phyloP scores from a whole-genome alignment of 768 basidiomycete species.

The Strobilomyces echinocephalus region DNA sequence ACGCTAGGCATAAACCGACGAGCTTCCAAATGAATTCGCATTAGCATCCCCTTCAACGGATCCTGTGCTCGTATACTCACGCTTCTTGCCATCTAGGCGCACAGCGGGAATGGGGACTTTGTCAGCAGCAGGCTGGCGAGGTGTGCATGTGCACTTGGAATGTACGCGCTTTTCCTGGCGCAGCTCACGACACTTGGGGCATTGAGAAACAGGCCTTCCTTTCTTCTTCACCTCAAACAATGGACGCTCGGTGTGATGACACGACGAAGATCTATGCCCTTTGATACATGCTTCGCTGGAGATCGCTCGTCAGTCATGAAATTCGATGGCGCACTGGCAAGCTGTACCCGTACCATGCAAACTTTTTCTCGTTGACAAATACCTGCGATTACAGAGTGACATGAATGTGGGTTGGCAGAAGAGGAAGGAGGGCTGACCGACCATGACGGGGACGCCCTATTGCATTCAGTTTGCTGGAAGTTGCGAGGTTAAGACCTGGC shows the following conservation, averaged over 20 bases:
- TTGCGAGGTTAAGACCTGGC: not conserved
- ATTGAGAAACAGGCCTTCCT: slow-evolving; percentile 88
- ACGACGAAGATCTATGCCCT: slow-evolving; percentile 88
- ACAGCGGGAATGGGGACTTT: slow-evolving; percentile 31
- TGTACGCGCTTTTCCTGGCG: slow-evolving; percentile 78
- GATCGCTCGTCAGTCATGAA: slow-evolving; percentile 9
- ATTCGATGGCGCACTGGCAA: not conserved
- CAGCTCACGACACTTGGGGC: slow-evolving; percentile 76
- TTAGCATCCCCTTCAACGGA: slow-evolving; percentile 14
- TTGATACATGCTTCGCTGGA: slow-evolving; percentile 88
- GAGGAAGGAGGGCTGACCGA: slow-evolving; percentile 4
- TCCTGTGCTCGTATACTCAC: slow-evolving; percentile 16
- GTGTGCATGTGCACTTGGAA: slow-evolving; percentile 73
- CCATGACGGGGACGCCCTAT: slow-evolving; percentile 15
- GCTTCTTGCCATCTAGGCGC: slow-evolving; percentile 29
- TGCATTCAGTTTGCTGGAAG: slow-evolving; percentile 10
- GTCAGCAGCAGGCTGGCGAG: slow-evolving; percentile 29
- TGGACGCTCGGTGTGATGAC: slow-evolving; percentile 80
- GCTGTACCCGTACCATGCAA: slow-evolving; percentile 57
- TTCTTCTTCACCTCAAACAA: slow-evolving; percentile 94
- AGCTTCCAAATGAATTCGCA: slow-evolving; percentile 36
- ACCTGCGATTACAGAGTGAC: slow-evolving; percentile 39
- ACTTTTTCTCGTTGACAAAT: slow-evolving; percentile 68
- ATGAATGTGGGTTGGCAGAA: not conserved
- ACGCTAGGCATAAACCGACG: slow-evolving; percentile 65